These are phyloP conservation scores for Talaromyces sp. DNA, from an alignment of 2,329 filamentous ascomycete species.

Conservation along the genomic window DNA sequence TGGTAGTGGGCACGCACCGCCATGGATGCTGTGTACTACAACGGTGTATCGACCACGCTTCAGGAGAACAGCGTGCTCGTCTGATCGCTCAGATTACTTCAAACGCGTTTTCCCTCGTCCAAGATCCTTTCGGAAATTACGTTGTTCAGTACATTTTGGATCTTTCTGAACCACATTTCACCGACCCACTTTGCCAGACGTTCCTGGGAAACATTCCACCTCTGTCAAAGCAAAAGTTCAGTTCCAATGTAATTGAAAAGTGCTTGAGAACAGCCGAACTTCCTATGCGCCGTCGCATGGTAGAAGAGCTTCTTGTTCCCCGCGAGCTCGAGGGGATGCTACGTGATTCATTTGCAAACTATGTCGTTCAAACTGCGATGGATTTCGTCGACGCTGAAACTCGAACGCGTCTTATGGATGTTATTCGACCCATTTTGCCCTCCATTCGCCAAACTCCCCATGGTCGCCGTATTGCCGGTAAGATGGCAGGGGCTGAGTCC, in stretches of 20 bases:
- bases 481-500: slow-evolving; percentile 61
- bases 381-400: slow-evolving; percentile 72
- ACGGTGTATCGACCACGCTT: slow-evolving; percentile 95
- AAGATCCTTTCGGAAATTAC: slow-evolving; percentile 98
- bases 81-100: slow-evolving; percentile 82
- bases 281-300: slow-evolving; percentile 71
- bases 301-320: slow-evolving; percentile 71
- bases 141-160: slow-evolving; percentile 99
- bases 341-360: slow-evolving; percentile 92
- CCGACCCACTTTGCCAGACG: slow-evolving; percentile 76
- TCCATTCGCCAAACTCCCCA: slow-evolving; percentile 87
- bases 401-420: slow-evolving; percentile 72
- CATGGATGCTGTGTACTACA: slow-evolving; percentile 98
- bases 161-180: slow-evolving; percentile 80
- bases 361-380: slow-evolving; percentile 93
- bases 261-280: slow-evolving; percentile 78
- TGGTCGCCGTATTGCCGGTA: slow-evolving; percentile 86
- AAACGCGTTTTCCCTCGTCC: slow-evolving; percentile 82
- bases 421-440: slow-evolving; percentile 78
- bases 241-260: slow-evolving; percentile 98
- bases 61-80: slow-evolving; percentile 79
- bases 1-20: slow-evolving; percentile 91
- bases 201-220: slow-evolving; percentile 68
- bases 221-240: slow-evolving; percentile 95
- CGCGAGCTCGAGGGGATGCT: slow-evolving; percentile 82